Conservation (phyloP, 1,139 yeast genomes). For the Candida tropicalis region DNA sequence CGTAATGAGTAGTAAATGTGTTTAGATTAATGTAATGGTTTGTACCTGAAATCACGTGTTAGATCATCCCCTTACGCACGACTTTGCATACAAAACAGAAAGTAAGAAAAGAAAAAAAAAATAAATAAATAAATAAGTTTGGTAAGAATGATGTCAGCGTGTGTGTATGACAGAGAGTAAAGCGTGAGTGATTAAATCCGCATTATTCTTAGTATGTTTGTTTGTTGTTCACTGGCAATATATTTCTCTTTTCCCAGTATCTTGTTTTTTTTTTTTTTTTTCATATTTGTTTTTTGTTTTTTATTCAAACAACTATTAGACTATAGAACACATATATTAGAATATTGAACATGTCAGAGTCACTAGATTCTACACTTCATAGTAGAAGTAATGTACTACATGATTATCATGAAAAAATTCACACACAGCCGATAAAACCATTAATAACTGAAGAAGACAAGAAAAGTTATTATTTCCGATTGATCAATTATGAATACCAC, state of each 20-base stretch:
- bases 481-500: conserved; percentile 42
- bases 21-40: neutral
- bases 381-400: conserved; percentile 6
- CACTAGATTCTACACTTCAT: neutral
- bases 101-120: neutral
- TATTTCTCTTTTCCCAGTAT: neutral
- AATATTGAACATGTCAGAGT: neutral
- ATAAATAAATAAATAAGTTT: neutral
- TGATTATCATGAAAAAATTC: neutral
- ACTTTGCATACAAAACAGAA: neutral
- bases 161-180: too few relatives aligned
- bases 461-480: conserved; percentile 24
- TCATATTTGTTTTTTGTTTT: neutral
- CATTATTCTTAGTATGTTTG: neutral
- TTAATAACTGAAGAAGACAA: conserved; percentile 12
- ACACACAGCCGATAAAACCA: conserved; percentile 5
- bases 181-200: too few relatives aligned
- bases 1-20: conserved; percentile 1
- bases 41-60: neutral
- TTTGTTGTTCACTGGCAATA: conserved; percentile 1
- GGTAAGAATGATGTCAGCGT: neutral
- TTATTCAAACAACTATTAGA: neutral
- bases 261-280: neutral
- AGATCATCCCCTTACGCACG: too few relatives aligned
- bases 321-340: neutral